These are phyloP conservation scores for Mariannaea elegans DNA, from an alignment of 2,329 filamentous ascomycete species.

Conservation along the genomic window DNA sequence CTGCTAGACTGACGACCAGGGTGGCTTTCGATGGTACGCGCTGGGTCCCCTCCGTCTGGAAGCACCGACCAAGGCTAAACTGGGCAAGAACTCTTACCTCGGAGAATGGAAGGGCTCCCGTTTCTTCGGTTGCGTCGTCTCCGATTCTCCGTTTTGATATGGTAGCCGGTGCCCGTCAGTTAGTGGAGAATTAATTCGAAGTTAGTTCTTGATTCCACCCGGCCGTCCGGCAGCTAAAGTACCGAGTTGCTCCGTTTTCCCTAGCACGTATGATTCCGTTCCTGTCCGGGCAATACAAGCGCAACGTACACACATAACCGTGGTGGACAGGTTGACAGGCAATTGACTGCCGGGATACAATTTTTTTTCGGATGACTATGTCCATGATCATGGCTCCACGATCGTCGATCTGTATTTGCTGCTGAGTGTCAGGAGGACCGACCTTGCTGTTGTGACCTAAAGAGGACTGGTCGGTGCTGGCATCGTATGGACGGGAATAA, in stretches of 20 bases:
- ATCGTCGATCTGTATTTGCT: slow-evolving; percentile 1
- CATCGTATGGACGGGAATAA: slow-evolving; percentile 5
- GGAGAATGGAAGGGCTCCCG: slow-evolving; percentile 4
- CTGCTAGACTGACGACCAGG: not conserved
- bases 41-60: not conserved
- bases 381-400: slow-evolving; percentile 6
- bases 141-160: slow-evolving; percentile 2
- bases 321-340: not conserved
- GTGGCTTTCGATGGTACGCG: not conserved
- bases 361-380: slow-evolving; percentile 4
- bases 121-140: not conserved
- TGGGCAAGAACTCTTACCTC: slow-evolving; percentile 4
- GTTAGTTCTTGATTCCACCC: not conserved
- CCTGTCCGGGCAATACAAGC: slow-evolving; percentile 23
- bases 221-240: slow-evolving; percentile 9
- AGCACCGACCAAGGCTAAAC: not conserved
- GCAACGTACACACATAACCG: not conserved
- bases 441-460: not conserved
- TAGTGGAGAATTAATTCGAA: slow-evolving; percentile 8
- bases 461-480: slow-evolving; percentile 2
- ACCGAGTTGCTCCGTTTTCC: slow-evolving; percentile 12
- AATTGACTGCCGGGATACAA: slow-evolving; percentile 9
- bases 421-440: slow-evolving; percentile 14
- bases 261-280: slow-evolving; percentile 34
- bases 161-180: not conserved